Evolutionary conservation across 169 alveolate species (phyloP).

Genomic region (Amoebophrya sp.): DNA sequence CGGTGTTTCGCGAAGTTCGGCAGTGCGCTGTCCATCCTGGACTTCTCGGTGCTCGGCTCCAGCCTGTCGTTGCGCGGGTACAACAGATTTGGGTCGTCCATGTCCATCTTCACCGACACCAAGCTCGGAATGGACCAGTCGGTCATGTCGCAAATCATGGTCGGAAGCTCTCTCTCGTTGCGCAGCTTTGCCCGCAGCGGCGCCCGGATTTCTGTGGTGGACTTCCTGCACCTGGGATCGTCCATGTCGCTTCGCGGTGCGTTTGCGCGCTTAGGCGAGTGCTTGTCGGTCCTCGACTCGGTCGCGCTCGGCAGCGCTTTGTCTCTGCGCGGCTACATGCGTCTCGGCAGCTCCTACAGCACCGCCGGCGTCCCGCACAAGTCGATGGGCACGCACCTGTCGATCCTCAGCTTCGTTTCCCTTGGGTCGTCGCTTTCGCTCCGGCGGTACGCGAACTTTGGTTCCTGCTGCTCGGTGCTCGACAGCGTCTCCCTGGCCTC

Average conservation of each 20-base stretch:
- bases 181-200: not conserved
- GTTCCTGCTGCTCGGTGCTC: not conserved
- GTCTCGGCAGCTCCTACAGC: constrained; percentile 21
- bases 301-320: not conserved
- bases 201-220: not conserved
- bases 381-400: not conserved
- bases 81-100: too few species aligned
- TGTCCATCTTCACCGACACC: too few species aligned
- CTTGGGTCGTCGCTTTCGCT: not conserved
- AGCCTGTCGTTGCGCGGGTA: too few species aligned
- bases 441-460: not conserved
- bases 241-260: not conserved
- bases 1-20: too few species aligned
- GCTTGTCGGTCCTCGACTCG: constrained; percentile 2
- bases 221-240: not conserved
- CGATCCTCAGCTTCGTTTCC: not conserved
- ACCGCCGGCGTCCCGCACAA: not conserved
- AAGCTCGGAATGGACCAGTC: too few species aligned
- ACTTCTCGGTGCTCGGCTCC: too few species aligned
- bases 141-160: too few species aligned
- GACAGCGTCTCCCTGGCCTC: not conserved
- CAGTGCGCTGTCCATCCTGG: too few species aligned
- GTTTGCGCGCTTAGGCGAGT: not conserved
- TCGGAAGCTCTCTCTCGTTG: constrained; percentile 26
- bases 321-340: constrained; percentile 22